Conservation (phyloP, 2,329 filamentous ascomycete species). For the Karstenula rhodostoma region DNA sequence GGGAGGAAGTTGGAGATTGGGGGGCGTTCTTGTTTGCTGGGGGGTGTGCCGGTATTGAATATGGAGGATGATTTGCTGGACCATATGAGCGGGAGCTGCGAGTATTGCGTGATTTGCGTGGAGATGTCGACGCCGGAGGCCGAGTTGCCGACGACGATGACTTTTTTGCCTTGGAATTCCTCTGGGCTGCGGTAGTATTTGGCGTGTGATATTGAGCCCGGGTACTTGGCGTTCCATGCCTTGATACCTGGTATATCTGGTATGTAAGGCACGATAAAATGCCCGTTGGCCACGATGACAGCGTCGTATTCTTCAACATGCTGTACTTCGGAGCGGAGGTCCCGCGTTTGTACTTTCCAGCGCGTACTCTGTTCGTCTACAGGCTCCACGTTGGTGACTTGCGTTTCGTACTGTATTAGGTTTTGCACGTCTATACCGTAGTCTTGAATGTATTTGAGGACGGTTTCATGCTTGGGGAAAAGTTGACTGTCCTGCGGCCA, state of each 20-base stretch:
- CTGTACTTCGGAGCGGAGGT: constrained; percentile 56
- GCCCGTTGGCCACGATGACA: constrained; percentile 57
- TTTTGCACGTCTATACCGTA: constrained; percentile 75
- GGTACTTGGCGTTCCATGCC: constrained; percentile 51
- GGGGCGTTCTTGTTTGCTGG: constrained; percentile 65
- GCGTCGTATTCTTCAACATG: constrained; percentile 63
- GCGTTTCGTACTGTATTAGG: constrained; percentile 73
- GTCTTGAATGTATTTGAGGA: constrained; percentile 75
- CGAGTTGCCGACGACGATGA: constrained; percentile 83
- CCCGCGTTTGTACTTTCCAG: constrained; percentile 69
- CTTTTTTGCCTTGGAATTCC: constrained; percentile 71
- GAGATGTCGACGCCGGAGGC: constrained; percentile 87
- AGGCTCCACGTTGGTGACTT: constrained; percentile 68
- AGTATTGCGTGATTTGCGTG: constrained; percentile 72
- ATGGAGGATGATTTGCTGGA: constrained; percentile 29
- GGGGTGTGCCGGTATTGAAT: constrained; percentile 36
- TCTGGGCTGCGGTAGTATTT: constrained; percentile 78
- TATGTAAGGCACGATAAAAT: constrained; percentile 58
- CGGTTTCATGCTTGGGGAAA: constrained; percentile 75
- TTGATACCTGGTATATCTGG: constrained; percentile 52
- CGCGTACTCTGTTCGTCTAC: constrained; percentile 31
- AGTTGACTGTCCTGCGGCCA: constrained; percentile 72
- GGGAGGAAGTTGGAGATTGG: constrained; percentile 65
- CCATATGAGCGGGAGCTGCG: constrained; percentile 66
- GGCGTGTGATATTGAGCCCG: constrained; percentile 61